Evolutionary conservation across 2,329 filamentous ascomycete species (phyloP), one percentile per base, ranked within the genome.

Genomic region (Huntiella moniliformis): DNA sequence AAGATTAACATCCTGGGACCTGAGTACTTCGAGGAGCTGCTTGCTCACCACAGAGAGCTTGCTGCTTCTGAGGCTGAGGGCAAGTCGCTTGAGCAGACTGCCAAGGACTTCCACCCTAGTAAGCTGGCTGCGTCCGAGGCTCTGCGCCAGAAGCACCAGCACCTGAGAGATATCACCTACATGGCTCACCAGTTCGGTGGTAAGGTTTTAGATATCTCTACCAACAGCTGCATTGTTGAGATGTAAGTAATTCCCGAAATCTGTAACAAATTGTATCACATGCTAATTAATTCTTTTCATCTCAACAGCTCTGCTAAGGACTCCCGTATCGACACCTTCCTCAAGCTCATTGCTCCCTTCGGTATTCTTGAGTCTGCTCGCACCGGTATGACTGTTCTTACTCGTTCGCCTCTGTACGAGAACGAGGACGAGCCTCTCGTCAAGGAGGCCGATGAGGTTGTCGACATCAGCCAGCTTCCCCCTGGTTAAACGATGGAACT

Each of bases 141-240:
- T 12, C 67, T 98, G 57, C 76, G 91, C 58, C 83, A 95, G 64
- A 98, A 98, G 71, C 87, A 96, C 61, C 85, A 96, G 68, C 91
- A 98, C 68, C 65, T 98, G 55, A 84, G 88, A 67, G 86, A 82
- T 48, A 94, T 98, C 57, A 98, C 91, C 47, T 91, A 93, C 63
- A 77, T 98, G 59, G 80, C 88, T 13, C 91, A 98, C 66, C 91
- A 98, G 58, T 98, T 98, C 57, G 87, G 87, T 48, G 91, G 91
- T 53, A 98, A 98, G 67, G 83, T 98, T 18, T 64, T 98, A 56
- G 91, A 98, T 63, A 96, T 98, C 56, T 94, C 86, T 69, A 95
- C 84, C 45, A 95, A 84, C 65, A 96, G 92, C 67, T 96, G 91
- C 65, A 96, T 96, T 61, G 87, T 98, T 50, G 91, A 98, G 65